phyloP scores from a whole-genome alignment of 1,284 basidiomycete genomes.

The Flammula alnicola region DNA sequence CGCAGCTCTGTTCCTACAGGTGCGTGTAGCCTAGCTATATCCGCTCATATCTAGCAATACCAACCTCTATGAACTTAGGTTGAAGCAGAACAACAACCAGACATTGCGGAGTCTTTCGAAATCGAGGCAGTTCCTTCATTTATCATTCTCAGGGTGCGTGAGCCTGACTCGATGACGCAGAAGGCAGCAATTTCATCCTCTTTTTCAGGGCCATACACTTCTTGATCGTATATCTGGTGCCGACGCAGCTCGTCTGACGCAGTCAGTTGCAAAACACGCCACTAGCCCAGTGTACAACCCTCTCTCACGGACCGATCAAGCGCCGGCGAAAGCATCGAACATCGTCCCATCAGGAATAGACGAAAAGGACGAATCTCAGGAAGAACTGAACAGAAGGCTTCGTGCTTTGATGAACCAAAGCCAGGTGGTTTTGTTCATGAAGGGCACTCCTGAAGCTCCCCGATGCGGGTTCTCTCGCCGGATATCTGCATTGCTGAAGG shows the following conservation, averaged over 20 bases:
- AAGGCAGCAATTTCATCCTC: conserved; percentile 27
- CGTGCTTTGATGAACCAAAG: conserved; percentile 70
- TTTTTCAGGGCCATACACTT: conserved; percentile 88
- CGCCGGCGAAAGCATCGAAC: conserved; percentile 42
- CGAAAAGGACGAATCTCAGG: conserved; percentile 59
- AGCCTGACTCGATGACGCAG: not conserved
- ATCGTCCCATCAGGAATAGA: conserved; percentile 27
- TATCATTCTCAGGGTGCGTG: conserved; percentile 76
- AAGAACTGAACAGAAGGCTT: conserved; percentile 70
- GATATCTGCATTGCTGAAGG: conserved; percentile 82
- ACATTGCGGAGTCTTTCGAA: conserved; percentile 94
- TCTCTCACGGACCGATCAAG: conserved; percentile 47
- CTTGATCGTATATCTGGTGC: conserved; percentile 84
- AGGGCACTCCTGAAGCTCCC: conserved; percentile 85
- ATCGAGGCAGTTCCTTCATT: conserved; percentile 91
- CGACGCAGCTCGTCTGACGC: conserved; percentile 74
- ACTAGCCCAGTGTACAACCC: conserved; percentile 38
- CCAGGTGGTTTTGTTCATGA: conserved; percentile 95
- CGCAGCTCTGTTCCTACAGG: conserved; percentile 75
- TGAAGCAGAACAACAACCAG: conserved; percentile 87
- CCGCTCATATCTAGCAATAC: not conserved
- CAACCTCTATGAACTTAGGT: conserved; percentile 58
- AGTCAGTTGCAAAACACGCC: conserved; percentile 64
- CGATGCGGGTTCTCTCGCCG: conserved; percentile 94
- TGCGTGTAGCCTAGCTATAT: conserved; percentile 36